phyloP scores from a whole-genome alignment of 1,139 yeast species.

The Protomyces arabidopsidicola region DNA sequence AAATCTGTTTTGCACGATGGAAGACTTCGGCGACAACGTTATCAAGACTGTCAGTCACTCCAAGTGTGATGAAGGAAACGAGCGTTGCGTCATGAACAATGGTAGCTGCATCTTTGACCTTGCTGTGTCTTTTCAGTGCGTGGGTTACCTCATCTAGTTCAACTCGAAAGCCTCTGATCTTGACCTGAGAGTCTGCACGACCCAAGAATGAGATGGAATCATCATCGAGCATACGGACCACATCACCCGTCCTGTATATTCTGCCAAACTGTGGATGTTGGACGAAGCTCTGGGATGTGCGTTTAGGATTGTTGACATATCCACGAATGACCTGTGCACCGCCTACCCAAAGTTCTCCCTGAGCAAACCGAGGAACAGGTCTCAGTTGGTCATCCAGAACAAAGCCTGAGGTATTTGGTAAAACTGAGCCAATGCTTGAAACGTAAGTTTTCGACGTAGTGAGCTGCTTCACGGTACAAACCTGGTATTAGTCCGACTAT shows the following conservation, averaged over 20 bases:
- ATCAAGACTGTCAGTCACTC: background rate
- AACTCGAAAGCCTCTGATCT: constrained; percentile 35
- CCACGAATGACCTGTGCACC: constrained; percentile 34
- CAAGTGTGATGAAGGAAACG: background rate
- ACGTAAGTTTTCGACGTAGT: constrained; percentile 6
- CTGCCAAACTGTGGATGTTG: constrained; percentile 27
- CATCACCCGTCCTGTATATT: constrained; percentile 35
- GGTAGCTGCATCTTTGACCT: constrained; percentile 28
- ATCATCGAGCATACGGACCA: constrained; percentile 33
- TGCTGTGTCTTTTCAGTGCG: background rate
- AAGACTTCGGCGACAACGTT: background rate
- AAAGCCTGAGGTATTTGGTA: constrained; percentile 31
- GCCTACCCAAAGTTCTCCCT: constrained; percentile 34
- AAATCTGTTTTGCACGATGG: background rate
- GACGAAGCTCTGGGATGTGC: constrained; percentile 31
- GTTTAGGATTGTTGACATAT: constrained; percentile 31
- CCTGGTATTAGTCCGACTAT: background rate
- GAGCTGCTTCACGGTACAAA: constrained; percentile 4
- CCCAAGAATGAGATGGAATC: constrained; percentile 34
- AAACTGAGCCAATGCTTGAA: constrained; percentile 31
- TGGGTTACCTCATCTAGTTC: constrained; percentile 34
- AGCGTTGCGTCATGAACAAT: constrained; percentile 14
- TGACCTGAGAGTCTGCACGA: constrained; percentile 35
- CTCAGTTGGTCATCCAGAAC: constrained; percentile 28
- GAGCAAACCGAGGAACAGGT: constrained; percentile 32